A percentile compares a stretch with the other conserved stretches of the same genome.
These are phyloP conservation scores for Hordeum vulgare DNA, from an alignment of 176 grass and related monocot genomes.

Conservation along the genomic window DNA sequence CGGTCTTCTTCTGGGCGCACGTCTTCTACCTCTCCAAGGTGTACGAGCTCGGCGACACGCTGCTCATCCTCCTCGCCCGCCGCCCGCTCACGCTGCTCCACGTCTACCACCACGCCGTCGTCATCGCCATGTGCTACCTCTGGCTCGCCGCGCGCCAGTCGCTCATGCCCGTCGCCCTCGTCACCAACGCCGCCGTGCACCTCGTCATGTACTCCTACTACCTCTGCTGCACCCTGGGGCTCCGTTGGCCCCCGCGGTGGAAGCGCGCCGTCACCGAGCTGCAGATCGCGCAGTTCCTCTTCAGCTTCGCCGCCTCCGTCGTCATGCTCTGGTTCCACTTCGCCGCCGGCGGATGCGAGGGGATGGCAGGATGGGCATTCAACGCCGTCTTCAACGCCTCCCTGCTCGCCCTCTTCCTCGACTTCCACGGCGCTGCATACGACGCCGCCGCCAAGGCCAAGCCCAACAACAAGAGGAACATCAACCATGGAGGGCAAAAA, in stretches of 20 bases:
- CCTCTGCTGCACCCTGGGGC: conserved; percentile 62
- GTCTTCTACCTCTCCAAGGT: conserved; percentile 93
- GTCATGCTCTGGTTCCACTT: conserved; percentile 80
- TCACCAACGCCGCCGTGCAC: conserved; percentile 82
- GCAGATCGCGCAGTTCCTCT: conserved; percentile 84
- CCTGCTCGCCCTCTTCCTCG: conserved; percentile 72
- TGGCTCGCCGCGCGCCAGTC: conserved; percentile 84
- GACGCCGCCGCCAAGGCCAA: conserved; percentile 16
- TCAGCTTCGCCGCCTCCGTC: conserved; percentile 66
- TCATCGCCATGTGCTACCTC: conserved; percentile 87
- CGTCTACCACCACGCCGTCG: conserved; percentile 93
- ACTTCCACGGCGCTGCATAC: conserved; percentile 71
- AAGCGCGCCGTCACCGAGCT: conserved; percentile 89
- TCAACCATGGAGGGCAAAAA: neutral
- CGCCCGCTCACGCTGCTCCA: conserved; percentile 88
- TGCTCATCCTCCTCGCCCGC: conserved; percentile 68
- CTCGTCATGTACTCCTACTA: conserved; percentile 92
- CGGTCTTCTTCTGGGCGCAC: conserved; percentile 94
- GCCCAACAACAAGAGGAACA: neutral
- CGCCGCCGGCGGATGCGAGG: conserved; percentile 55
- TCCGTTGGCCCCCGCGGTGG: conserved; percentile 60
- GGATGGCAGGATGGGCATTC: conserved; percentile 78
- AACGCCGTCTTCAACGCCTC: conserved; percentile 90
- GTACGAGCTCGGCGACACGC: conserved; percentile 87
- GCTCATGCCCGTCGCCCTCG: conserved; percentile 66